Evolutionary conservation across 257 asterid species (phyloP).

Genomic region (Haberlea rhodopensis): DNA sequence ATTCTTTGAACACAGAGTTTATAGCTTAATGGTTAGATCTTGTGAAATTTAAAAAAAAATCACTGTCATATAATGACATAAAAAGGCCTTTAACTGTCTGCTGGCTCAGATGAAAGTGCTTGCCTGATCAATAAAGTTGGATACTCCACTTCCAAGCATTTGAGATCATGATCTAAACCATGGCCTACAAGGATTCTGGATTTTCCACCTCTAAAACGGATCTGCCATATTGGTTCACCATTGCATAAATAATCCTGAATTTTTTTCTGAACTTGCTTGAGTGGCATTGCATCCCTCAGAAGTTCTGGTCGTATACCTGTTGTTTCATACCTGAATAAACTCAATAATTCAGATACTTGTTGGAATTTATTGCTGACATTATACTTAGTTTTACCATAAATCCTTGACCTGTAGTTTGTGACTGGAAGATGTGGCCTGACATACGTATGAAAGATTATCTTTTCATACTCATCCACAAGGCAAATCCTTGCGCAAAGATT

Average conservation of each 20-base stretch:
- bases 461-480: slow-evolving; percentile 68
- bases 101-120: slow-evolving; percentile 21
- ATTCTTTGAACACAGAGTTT: neutral
- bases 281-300: slow-evolving; percentile 75
- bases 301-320: slow-evolving; percentile 74
- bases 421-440: slow-evolving; percentile 74
- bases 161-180: slow-evolving; percentile 81
- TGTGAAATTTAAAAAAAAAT: slow-evolving; percentile 1
- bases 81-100: neutral
- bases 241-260: slow-evolving; percentile 84
- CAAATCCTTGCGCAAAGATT: slow-evolving; percentile 90
- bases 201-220: slow-evolving; percentile 74
- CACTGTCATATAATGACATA: neutral
- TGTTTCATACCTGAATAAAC: slow-evolving; percentile 64
- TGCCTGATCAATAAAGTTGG: slow-evolving; percentile 69
- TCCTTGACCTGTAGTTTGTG: slow-evolving; percentile 67
- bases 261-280: slow-evolving; percentile 65
- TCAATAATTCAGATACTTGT: slow-evolving; percentile 12
- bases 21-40: neutral
- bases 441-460: slow-evolving; percentile 64
- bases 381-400: slow-evolving; percentile 5
- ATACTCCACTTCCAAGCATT: slow-evolving; percentile 72
- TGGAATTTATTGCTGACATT: slow-evolving; percentile 2
- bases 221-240: slow-evolving; percentile 85
- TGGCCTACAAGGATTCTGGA: slow-evolving; percentile 85